Evolutionary conservation across 169 alveolate genomes (phyloP), one percentile per base, ranked within the genome.

Genomic region (Plasmodium coatneyi): DNA sequence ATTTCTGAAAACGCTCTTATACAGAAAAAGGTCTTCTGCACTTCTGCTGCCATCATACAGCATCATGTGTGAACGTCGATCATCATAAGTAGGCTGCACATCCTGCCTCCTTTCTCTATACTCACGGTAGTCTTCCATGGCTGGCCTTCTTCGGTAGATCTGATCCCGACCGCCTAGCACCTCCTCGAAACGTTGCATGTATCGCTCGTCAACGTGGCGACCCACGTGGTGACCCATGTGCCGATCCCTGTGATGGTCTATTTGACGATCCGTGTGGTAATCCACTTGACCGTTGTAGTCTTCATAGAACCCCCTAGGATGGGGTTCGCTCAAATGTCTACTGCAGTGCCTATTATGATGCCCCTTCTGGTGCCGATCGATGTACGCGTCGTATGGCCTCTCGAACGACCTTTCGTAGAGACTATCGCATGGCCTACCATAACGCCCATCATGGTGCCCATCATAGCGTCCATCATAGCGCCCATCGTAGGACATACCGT

Each of bases 51-150:
- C 34, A 1, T 80, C 52, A 2, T 12, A 32, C 2, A 34, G 28
- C 71, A 83, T 70, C 39, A 83, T 83, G 49, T 71, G 54, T 14
- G 84, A 10, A 10, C 49, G 60, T 14, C 54, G 46, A 79, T 79
- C 84, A 79, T 79, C 70, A 14, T 41, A 36, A 4, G 49, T n/a
- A 16, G 16, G 19, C 30, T 12, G 16, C 16, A 10, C 28, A 7
- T 32, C 46, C 36, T 82, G n/a, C 25, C 14, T 74, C 56, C 56
- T 22, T 34, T 30, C 56, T 74, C 82, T 84, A 25, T 71, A 56
- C 91, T 16, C 72, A 46, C 46, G 22, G 60, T 5, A 19, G 12
- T 70, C 43, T 19, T 34, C 43, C 43, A 32, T 82, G 28, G 22
- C 46, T 80, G 25, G 9, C 30, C 49, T 39, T 56, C 16, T 84